A percentile compares a stretch with the other conserved stretches of the same genome.
Conservation (phyloP, 805 yeast species). For the Ogataea zsoltii region DNA sequence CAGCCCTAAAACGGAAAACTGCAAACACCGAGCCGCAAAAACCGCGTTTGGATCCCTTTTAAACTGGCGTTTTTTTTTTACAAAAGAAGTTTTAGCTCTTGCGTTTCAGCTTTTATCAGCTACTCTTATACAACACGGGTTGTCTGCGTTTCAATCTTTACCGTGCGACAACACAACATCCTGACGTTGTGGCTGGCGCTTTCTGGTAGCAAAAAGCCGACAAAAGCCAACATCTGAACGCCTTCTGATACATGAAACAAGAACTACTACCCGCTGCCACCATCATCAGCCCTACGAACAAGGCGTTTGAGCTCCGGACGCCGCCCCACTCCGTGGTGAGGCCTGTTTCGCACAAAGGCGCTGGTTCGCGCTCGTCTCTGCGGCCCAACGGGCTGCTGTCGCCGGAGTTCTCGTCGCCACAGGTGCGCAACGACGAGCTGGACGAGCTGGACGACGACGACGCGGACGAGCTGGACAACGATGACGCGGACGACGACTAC, state of each 20-base stretch:
- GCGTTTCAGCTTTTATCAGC: conserved; percentile 4
- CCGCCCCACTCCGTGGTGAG: conserved; percentile 34
- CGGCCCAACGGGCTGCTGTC: conserved; percentile 32
- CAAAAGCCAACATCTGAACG: not conserved
- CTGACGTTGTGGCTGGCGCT: not conserved
- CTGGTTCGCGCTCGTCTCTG: conserved; percentile 9
- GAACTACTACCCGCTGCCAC: conserved; percentile 27
- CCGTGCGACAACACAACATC: not conserved
- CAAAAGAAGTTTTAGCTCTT: not conserved
- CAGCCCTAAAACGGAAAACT: conserved; percentile 3
- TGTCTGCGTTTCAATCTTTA: conserved; percentile 1
- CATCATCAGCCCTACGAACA: conserved; percentile 29
- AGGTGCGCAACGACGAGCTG: conserved; percentile 21
- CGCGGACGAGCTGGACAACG: conserved; percentile 12
- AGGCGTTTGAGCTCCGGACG: conserved; percentile 29
- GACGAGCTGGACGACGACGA: conserved; percentile 13
- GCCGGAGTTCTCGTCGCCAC: conserved; percentile 52
- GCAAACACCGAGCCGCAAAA: conserved; percentile 5
- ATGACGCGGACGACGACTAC: conserved; percentile 13
- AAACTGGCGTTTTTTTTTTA: conserved; percentile 11
- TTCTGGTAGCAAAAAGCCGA: not conserved
- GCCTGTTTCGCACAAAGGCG: conserved; percentile 10
- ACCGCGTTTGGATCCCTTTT: conserved; percentile 8
- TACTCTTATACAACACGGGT: not conserved
- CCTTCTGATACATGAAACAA: conserved; percentile 12